phyloP scores from a whole-genome alignment of 306 rosid genomes.

The Dryas drummondii region DNA sequence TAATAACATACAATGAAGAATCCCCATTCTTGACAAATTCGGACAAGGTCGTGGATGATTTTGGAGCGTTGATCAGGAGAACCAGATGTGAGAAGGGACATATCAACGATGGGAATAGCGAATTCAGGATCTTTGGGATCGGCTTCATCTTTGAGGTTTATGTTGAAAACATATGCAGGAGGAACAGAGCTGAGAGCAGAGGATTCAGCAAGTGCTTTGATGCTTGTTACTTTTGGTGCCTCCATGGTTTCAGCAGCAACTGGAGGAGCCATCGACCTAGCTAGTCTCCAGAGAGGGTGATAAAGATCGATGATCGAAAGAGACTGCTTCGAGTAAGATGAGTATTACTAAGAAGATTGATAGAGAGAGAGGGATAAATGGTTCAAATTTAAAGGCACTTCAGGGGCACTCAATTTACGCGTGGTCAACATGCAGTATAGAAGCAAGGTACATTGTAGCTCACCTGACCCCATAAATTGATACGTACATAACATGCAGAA shows the following conservation, averaged over 20 bases:
- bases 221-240: constrained; percentile 25
- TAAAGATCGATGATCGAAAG: no score
- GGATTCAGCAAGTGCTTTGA: constrained; percentile 42
- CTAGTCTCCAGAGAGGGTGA: no score
- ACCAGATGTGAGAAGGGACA: constrained; percentile 37
- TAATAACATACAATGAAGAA: constrained; percentile 34
- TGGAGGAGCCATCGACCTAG: no score
- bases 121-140: constrained; percentile 33
- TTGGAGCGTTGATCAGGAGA: constrained; percentile 35
- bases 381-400: no score
- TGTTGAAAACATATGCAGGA: constrained; percentile 32
- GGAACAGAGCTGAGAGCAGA: constrained; percentile 31
- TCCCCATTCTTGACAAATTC: constrained; percentile 52
- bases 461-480: no score
- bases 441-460: no score
- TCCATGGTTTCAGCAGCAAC: neutral
- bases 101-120: constrained; percentile 47
- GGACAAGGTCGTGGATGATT: constrained; percentile 26
- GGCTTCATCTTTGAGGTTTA: constrained; percentile 16
- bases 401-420: no score
- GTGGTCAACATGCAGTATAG: no score
- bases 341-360: no score
- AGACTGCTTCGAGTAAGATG: no score
- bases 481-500: no score
- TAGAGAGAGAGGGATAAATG: no score